Evolutionary conservation across 2,329 filamentous ascomycete genomes (phyloP).

Genomic region (Colletotrichum noveboracense): DNA sequence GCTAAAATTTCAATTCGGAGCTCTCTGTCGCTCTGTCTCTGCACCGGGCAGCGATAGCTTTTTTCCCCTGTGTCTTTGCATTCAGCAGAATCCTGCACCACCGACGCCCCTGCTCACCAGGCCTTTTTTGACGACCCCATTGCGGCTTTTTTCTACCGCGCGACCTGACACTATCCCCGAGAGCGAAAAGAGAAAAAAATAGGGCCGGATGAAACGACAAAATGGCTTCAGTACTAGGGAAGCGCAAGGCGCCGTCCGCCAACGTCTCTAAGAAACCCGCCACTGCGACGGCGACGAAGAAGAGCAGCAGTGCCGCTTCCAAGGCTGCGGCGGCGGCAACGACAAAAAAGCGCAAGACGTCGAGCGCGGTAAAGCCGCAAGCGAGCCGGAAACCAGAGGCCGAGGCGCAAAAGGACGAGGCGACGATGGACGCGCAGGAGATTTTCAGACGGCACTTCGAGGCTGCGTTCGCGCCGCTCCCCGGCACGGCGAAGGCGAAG

Average conservation of each 20-base stretch:
- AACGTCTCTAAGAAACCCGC: neutral
- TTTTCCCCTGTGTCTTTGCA: neutral
- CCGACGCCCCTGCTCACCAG: neutral
- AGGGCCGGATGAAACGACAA: neutral
- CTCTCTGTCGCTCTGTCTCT: neutral
- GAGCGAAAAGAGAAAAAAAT: neutral
- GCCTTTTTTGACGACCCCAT: neutral
- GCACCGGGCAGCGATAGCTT: neutral
- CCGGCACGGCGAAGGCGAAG: slow-evolving; percentile 29
- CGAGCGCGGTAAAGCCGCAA: neutral
- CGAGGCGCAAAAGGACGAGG: slow-evolving; percentile 45
- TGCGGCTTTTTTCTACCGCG: neutral
- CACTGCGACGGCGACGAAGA: neutral
- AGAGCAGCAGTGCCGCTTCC: neutral
- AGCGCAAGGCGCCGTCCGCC: slow-evolving; percentile 20
- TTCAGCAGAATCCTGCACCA: neutral
- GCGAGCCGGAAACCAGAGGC: neutral
- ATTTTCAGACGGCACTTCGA: slow-evolving; percentile 88
- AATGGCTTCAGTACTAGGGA: slow-evolving; percentile 22
- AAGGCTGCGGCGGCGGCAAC: neutral
- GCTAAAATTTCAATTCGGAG: slow-evolving; percentile 1
- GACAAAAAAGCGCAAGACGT: neutral
- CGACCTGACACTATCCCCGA: neutral
- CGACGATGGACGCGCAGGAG: slow-evolving; percentile 59
- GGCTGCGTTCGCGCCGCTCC: slow-evolving; percentile 79